Conservation (phyloP, 148 eudicot species). For the Linanthus parryae region DNA sequence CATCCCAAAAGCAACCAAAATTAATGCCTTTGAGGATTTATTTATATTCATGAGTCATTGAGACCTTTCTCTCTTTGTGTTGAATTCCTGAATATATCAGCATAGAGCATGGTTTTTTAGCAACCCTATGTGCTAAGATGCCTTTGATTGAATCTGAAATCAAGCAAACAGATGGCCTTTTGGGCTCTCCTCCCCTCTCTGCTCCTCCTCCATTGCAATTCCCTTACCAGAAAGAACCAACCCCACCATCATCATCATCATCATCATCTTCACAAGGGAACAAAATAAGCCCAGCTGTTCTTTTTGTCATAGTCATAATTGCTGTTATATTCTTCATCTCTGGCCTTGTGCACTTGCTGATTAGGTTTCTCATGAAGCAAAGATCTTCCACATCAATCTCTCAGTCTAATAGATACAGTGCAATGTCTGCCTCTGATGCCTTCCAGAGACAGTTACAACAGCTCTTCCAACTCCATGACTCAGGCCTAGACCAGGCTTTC, state of each 20-base stretch:
- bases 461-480: slow-evolving; percentile 70
- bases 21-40: too few species aligned
- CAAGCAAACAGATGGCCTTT: slow-evolving; percentile 16
- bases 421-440: slow-evolving; percentile 35
- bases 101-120: too few species aligned
- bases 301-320: slow-evolving; percentile 40
- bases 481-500: slow-evolving; percentile 78
- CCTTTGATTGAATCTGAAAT: slow-evolving; percentile 16
- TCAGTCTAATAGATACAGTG: slow-evolving; percentile 38
- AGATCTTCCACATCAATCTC: slow-evolving; percentile 36
- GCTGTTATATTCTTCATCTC: slow-evolving; percentile 54
- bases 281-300: slow-evolving; percentile 40
- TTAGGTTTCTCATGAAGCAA: slow-evolving; percentile 41
- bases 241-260: slow-evolving; percentile 20
- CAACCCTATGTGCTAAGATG: too few species aligned
- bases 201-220: slow-evolving; percentile 4
- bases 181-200: slow-evolving; percentile 8
- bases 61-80: too few species aligned
- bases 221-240: slow-evolving; percentile 21
- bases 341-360: slow-evolving; percentile 43
- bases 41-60: too few species aligned
- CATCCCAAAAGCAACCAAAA: too few species aligned
- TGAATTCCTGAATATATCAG: too few species aligned
- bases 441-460: slow-evolving; percentile 65
- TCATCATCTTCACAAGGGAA: slow-evolving; percentile 30